These are phyloP conservation scores for Copromyces sp. DNA, from an alignment of 495 filamentous ascomycete species.

Conservation along the genomic window DNA sequence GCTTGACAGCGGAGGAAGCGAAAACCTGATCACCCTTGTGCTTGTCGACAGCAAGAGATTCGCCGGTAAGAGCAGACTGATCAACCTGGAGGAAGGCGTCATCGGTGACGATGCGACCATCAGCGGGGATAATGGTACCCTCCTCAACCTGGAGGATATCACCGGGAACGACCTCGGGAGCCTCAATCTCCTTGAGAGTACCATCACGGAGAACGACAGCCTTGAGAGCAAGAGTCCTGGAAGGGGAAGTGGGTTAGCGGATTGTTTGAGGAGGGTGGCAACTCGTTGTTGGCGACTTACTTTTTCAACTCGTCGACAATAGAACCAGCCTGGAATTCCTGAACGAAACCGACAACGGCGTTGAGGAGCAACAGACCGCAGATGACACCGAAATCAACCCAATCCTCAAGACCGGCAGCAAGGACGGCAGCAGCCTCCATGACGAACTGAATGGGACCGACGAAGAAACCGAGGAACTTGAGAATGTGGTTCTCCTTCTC, in stretches of 20 bases:
- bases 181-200: constrained; percentile 57
- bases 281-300: constrained; percentile 3
- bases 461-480: constrained; percentile 77
- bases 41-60: constrained; percentile 87
- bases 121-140: constrained; percentile 83
- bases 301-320: constrained; percentile 90
- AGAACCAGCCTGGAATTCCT: constrained; percentile 83
- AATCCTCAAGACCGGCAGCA: constrained; percentile 70
- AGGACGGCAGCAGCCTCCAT: constrained; percentile 57
- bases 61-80: constrained; percentile 85
- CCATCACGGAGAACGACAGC: constrained; percentile 76
- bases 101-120: constrained; percentile 73
- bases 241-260: constrained; percentile 6
- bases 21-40: constrained; percentile 68
- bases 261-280: neutral
- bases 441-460: constrained; percentile 87
- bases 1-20: constrained; percentile 81
- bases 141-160: constrained; percentile 86
- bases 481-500: constrained; percentile 76
- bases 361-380: constrained; percentile 67
- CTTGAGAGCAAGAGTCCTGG: constrained; percentile 65
- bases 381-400: constrained; percentile 77
- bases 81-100: constrained; percentile 80
- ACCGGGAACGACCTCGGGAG: constrained; percentile 74
- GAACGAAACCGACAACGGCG: constrained; percentile 73